A percentile compares a stretch with the other conserved stretches of the same genome.
phyloP scores from a whole-genome alignment of 306 rosid species.

The Pyrus betulifolia region DNA sequence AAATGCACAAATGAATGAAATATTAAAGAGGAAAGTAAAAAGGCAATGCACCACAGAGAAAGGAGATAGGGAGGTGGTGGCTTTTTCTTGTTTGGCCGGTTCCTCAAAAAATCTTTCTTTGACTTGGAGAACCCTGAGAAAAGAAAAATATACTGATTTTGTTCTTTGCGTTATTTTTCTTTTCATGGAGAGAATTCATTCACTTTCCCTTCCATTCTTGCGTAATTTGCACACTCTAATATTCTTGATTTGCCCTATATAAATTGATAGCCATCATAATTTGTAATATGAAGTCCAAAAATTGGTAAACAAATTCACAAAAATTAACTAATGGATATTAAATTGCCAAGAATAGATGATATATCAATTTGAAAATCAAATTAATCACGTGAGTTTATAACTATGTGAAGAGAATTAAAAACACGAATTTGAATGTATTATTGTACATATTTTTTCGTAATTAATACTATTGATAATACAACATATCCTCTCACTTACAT shows the following conservation, averaged over 20 bases:
- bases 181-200: not conserved
- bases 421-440: too few relatives aligned
- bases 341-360: too few relatives aligned
- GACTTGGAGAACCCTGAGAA: conserved; percentile 49
- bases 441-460: too few relatives aligned
- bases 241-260: not conserved
- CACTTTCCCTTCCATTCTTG: conserved; percentile 3
- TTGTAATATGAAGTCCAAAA: not conserved
- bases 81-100: conserved; percentile 67
- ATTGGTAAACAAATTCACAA: not conserved
- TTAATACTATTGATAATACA: too few relatives aligned
- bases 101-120: conserved; percentile 80
- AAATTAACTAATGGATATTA: too few relatives aligned
- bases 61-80: conserved; percentile 27
- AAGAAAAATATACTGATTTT: conserved; percentile 16
- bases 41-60: conserved; percentile 27
- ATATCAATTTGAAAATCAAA: too few relatives aligned
- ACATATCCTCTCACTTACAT: too few relatives aligned
- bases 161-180: conserved; percentile 24
- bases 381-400: not conserved
- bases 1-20: not conserved
- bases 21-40: conserved; percentile 50
- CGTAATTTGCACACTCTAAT: conserved; percentile 14
- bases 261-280: not conserved
- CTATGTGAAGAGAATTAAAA: not conserved